phyloP scores from a whole-genome alignment of 1,284 basidiomycete genomes.

The Ganoderma leucocontextum region DNA sequence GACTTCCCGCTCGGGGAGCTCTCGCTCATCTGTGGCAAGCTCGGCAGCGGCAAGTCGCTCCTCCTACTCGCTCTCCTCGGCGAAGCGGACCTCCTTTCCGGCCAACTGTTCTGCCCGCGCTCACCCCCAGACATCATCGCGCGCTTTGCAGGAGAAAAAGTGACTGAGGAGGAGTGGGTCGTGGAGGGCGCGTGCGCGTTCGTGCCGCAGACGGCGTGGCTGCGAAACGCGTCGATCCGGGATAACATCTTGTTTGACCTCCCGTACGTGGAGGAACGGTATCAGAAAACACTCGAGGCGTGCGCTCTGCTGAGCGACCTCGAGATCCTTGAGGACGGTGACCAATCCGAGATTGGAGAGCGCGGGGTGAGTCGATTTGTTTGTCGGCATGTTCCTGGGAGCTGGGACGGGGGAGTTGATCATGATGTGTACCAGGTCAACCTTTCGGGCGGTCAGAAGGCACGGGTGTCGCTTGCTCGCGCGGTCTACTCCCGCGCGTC shows the following conservation, averaged over 20 bases:
- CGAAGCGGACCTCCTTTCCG: constrained; percentile 87
- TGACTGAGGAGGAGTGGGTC: constrained; percentile 73
- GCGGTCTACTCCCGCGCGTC: constrained; percentile 94
- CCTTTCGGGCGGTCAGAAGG: constrained; percentile 95
- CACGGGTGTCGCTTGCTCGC: constrained; percentile 87
- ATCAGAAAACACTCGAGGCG: constrained; percentile 75
- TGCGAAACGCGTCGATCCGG: constrained; percentile 93
- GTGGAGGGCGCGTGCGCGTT: constrained; percentile 85
- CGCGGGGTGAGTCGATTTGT: constrained; percentile 59
- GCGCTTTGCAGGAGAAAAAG: constrained; percentile 52
- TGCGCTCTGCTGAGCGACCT: constrained; percentile 84
- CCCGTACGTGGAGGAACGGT: constrained; percentile 82
- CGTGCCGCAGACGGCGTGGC: constrained; percentile 92
- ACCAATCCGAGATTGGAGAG: constrained; percentile 92
- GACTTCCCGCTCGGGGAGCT: constrained; percentile 83
- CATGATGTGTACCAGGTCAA: constrained; percentile 68
- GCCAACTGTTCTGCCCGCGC: constrained; percentile 82
- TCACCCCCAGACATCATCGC: constrained; percentile 85
- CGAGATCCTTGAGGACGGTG: constrained; percentile 92
- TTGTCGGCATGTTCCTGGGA: not conserved
- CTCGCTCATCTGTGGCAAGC: constrained; percentile 84
- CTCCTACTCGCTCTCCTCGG: constrained; percentile 87
- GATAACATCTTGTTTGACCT: constrained; percentile 94
- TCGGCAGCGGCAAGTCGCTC: constrained; percentile 86
- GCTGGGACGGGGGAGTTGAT: not conserved